These are phyloP conservation scores for Kurtzmaniella quercitrusa DNA, from an alignment of 1,139 yeast species.

Conservation along the genomic window DNA sequence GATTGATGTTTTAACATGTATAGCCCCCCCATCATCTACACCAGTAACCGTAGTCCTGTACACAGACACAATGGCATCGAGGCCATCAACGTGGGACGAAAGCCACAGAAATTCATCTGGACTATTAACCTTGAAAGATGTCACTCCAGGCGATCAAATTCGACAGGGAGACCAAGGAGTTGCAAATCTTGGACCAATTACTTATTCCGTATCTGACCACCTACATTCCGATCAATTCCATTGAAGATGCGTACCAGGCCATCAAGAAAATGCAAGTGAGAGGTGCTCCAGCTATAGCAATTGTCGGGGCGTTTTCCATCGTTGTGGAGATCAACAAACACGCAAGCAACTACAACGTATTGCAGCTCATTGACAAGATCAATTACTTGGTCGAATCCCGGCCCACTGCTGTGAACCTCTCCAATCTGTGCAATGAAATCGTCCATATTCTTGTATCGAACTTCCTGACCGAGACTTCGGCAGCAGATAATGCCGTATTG, in stretches of 20 bases:
- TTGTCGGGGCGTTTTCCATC: conserved; percentile 85
- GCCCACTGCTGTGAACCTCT: conserved; percentile 92
- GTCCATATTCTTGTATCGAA: conserved; percentile 28
- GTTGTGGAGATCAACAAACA: conserved; percentile 40
- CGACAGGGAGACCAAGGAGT: conserved; percentile 38
- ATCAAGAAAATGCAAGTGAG: conserved; percentile 91
- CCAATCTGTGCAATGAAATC: conserved; percentile 70
- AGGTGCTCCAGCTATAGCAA: conserved; percentile 98
- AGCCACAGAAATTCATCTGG: not conserved
- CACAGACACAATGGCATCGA: not conserved
- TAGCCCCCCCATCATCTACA: not conserved
- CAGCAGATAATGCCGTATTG: conserved; percentile 27
- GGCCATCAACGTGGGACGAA: not conserved
- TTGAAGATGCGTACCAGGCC: conserved; percentile 74
- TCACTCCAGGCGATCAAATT: conserved; percentile 66
- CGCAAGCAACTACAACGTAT: conserved; percentile 12
- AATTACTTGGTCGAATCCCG: conserved; percentile 71
- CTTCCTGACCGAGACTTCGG: conserved; percentile 8
- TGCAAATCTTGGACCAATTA: conserved; percentile 76
- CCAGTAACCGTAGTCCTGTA: not conserved
- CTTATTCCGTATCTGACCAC: conserved; percentile 73
- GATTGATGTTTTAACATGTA: conserved; percentile 50
- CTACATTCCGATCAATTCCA: conserved; percentile 55
- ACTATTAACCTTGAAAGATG: too few relatives aligned
- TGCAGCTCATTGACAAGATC: conserved; percentile 42